Evolutionary conservation across 768 basidiomycete species (phyloP).

Genomic region (Stropharia rugosoannulata): DNA sequence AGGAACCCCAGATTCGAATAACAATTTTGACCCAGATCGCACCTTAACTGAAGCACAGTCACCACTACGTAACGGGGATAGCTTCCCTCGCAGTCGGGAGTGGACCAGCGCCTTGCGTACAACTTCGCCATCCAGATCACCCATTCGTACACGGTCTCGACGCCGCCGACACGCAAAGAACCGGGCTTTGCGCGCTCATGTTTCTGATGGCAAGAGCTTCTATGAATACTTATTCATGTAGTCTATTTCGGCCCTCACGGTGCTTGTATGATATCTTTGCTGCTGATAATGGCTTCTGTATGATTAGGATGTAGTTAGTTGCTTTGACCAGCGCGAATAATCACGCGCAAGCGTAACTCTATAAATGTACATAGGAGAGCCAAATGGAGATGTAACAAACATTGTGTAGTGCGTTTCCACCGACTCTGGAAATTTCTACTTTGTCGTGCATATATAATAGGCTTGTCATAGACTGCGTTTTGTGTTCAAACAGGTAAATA

Average conservation of each 20-base stretch:
- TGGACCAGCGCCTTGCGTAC: slow-evolving; percentile 12
- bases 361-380: too few relatives aligned
- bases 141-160: slow-evolving; percentile 34
- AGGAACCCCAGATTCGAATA: neutral
- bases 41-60: neutral
- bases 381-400: too few relatives aligned
- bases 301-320: too few relatives aligned
- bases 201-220: slow-evolving; percentile 19
- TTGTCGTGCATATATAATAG: too few relatives aligned
- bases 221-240: slow-evolving; percentile 29
- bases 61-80: neutral
- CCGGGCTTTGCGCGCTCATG: slow-evolving; percentile 10
- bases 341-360: too few relatives aligned
- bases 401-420: too few relatives aligned
- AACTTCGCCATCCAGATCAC: slow-evolving; percentile 55
- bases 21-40: neutral
- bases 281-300: neutral
- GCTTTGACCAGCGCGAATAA: neutral
- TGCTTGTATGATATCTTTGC: neutral
- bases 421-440: too few relatives aligned
- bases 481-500: too few relatives aligned
- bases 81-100: slow-evolving; percentile 1
- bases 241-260: neutral
- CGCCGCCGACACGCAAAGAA: slow-evolving; percentile 21
- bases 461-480: too few relatives aligned